Base-by-base conservation (phyloP, 192 early-diverging fungal genomes). In the Backusella mclennaniae region DNA sequence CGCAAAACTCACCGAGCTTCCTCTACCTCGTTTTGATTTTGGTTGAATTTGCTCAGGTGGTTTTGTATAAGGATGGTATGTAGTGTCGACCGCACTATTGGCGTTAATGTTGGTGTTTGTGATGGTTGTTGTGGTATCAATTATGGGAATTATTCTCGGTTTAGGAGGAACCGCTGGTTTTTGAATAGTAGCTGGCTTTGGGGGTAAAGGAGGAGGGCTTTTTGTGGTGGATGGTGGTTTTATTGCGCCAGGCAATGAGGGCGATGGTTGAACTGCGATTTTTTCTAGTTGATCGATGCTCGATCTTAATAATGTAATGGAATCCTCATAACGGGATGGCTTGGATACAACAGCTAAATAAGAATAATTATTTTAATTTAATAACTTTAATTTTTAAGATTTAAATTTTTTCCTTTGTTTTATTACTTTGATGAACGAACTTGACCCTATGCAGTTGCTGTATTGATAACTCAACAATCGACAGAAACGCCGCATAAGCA, bases 341-440 rank as follows among this genome's bases (percentile, higher is more conserved):
- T 56, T 77, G 6, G 76, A 77, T 9, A 77, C 69, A 19, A 66
- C 15, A n/a, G 49, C 69, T 77, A 46, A 38, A 59, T 67, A 67
- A 67, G 6, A 38, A 9, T 69, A 69, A 36, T 71, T 23, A 41
- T 33, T 33, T 33, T 33, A 33, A 33, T 33, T 33, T 33, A 33
- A 33, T 29, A 44, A 69, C 9, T 38, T 15, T 70, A 42, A 44
- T 23, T 23, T 41, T 9, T 31, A 39, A 4, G n/a, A n/a, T n/a
- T 44, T 75, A 31, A 67, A n/a, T 17, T 75, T 33, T 35, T 75
- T 75, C 17, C 31, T 67, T 63, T 26, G 11, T 23, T 63, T 63
- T 63, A 42, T 67, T 79, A 89, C 88, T 82, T 67, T 89, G 85
- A 82, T 85, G 83, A 66, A 87, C 83, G 73, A 89, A 89, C 69